Conservation (phyloP, 1,139 yeast species). For the Scheffersomyces stambukii region DNA sequence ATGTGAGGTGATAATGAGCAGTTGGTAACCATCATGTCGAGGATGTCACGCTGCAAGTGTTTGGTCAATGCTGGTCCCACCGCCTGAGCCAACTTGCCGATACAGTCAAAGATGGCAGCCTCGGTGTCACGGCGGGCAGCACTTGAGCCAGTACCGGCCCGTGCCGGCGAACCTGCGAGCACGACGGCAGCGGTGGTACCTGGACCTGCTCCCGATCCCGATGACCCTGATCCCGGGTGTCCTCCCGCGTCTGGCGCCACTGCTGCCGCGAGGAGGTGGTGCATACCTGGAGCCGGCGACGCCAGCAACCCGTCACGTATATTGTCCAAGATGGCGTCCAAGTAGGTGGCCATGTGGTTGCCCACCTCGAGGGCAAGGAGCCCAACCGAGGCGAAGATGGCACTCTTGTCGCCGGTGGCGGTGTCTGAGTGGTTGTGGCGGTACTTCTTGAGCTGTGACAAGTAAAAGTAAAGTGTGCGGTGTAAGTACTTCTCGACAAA, state of each 20-base stretch:
- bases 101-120: conserved; percentile 84
- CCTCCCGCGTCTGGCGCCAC: no score
- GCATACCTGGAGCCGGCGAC: conserved; percentile 36
- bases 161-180: conserved; percentile 12
- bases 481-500: conserved; percentile 83
- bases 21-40: conserved; percentile 70
- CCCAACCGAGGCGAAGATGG: conserved; percentile 81
- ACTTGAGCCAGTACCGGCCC: conserved; percentile 50
- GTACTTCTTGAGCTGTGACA: conserved; percentile 72
- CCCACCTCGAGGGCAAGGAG: conserved; percentile 80
- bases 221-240: no score
- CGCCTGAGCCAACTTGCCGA: conserved; percentile 81
- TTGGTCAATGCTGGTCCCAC: conserved; percentile 95
- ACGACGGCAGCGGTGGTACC: conserved; percentile 8
- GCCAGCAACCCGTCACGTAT: conserved; percentile 74
- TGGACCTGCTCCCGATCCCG: conserved; percentile 12
- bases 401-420: conserved; percentile 59
- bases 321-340: conserved; percentile 81
- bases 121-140: conserved; percentile 71
- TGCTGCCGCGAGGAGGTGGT: conserved; percentile 41
- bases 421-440: conserved; percentile 41
- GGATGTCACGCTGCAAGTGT: conserved; percentile 75
- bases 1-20: conserved; percentile 80
- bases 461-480: conserved; percentile 70
- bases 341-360: conserved; percentile 80